Percentiles rank a stretch among this genome's conserved stretches.
Evolutionary conservation across 768 basidiomycete genomes (phyloP).

Genomic region (Agrocybe pediades): DNA sequence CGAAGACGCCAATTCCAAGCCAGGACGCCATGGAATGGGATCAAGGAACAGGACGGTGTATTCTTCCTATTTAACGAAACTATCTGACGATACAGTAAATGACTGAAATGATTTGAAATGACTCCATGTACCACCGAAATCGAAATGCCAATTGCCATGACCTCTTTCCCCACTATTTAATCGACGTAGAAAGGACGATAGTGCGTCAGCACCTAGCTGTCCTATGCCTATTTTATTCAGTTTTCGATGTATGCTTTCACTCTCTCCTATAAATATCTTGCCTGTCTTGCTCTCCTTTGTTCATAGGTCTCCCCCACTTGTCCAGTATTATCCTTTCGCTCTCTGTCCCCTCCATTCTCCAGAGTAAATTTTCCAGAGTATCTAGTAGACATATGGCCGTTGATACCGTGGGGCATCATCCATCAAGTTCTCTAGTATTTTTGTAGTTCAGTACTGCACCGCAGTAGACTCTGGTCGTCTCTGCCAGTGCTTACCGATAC

Average conservation of each 20-base stretch:
- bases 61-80: constrained; percentile 12
- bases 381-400: no score
- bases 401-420: no score
- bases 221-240: background rate
- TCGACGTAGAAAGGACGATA: background rate
- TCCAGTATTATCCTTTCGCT: background rate
- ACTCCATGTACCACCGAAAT: background rate
- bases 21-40: background rate
- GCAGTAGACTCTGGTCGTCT: background rate
- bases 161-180: background rate
- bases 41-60: constrained; percentile 7
- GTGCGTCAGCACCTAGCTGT: background rate
- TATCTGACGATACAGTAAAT: constrained; percentile 10
- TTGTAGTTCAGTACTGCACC: no score
- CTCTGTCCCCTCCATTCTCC: background rate
- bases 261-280: background rate
- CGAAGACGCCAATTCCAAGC: background rate
- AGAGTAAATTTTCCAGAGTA: no score
- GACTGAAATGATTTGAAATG: background rate
- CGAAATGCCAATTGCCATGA: background rate
- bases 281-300: background rate
- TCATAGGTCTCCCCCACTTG: background rate
- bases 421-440: no score
- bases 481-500: background rate
- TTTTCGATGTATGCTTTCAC: background rate